These are phyloP conservation scores for Globisporangium viniferum DNA, from an alignment of 352 stramenopile species.

Conservation along the genomic window DNA sequence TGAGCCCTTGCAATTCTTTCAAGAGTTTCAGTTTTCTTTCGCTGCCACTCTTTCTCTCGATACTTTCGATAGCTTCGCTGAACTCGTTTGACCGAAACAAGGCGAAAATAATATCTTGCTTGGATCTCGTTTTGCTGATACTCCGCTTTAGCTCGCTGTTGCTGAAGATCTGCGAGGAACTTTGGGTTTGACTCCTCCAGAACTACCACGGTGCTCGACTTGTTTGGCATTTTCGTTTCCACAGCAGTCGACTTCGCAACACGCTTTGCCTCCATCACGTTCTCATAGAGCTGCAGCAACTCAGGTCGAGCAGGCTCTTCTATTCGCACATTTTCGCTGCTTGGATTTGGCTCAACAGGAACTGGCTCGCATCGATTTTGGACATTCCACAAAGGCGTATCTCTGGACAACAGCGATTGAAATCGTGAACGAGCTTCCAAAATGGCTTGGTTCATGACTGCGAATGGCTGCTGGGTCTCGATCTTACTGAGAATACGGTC, in stretches of 20 bases:
- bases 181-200: not conserved
- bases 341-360: not conserved
- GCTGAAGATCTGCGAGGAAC: slow-evolving; percentile 13
- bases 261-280: slow-evolving; percentile 27
- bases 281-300: slow-evolving; percentile 32
- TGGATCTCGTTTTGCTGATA: slow-evolving; percentile 7
- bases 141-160: slow-evolving; percentile 10
- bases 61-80: slow-evolving; percentile 10
- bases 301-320: slow-evolving; percentile 1
- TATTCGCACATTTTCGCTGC: not conserved
- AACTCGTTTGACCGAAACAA: not conserved
- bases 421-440: slow-evolving; percentile 25
- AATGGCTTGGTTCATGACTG: slow-evolving; percentile 24
- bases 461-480: slow-evolving; percentile 24
- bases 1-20: not conserved
- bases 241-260: not conserved
- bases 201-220: not conserved
- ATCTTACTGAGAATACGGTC: slow-evolving; percentile 29
- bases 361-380: not conserved
- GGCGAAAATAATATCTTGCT: slow-evolving; percentile 5
- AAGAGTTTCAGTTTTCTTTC: slow-evolving; percentile 2
- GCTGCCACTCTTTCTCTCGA: not conserved
- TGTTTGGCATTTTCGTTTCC: not conserved
- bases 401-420: slow-evolving; percentile 3
- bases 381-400: not conserved